These are phyloP conservation scores for Cylindrotheca fusiformis DNA, from an alignment of 108 stramenopile genomes.

Conservation along the genomic window DNA sequence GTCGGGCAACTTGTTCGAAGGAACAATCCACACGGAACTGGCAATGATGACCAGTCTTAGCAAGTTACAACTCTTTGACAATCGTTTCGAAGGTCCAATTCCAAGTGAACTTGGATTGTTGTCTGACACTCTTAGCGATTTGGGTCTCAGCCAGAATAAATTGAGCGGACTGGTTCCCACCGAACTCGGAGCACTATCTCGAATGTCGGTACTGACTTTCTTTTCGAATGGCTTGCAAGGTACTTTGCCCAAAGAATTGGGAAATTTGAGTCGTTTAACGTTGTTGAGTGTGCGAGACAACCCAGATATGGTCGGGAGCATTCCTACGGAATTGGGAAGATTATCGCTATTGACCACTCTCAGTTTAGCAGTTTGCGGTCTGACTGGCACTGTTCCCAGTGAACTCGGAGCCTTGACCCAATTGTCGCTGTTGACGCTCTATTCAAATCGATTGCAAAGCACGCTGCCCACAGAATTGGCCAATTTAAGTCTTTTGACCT, in stretches of 20 bases:
- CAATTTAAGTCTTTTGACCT: conserved; percentile 5
- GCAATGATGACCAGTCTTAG: conserved; percentile 34
- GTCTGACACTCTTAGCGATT: conserved; percentile 30
- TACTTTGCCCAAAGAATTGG: background rate
- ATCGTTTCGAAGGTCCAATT: conserved; percentile 44
- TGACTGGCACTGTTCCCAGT: conserved; percentile 20
- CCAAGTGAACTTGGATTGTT: conserved; percentile 47
- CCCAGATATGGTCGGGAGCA: conserved; percentile 28
- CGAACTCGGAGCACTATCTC: conserved; percentile 33
- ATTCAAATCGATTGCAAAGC: conserved; percentile 11
- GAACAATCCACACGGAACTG: conserved; percentile 40
- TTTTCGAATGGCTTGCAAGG: conserved; percentile 1
- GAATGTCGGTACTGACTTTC: conserved; percentile 30
- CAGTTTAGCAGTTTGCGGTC: conserved; percentile 3
- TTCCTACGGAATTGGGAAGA: conserved; percentile 45
- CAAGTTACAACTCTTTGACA: conserved; percentile 27
- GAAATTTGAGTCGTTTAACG: background rate
- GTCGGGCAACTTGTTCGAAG: conserved; percentile 51
- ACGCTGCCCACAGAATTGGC: conserved; percentile 10
- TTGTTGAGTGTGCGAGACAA: background rate
- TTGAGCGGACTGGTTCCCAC: too few relatives aligned
- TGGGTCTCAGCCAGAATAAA: conserved; percentile 53
- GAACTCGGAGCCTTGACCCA: conserved; percentile 7
- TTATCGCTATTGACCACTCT: conserved; percentile 14
- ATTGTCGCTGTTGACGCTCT: conserved; percentile 11